Base-by-base conservation (phyloP, 1,139 yeast genomes). In the Kodamaea anthophila region DNA sequence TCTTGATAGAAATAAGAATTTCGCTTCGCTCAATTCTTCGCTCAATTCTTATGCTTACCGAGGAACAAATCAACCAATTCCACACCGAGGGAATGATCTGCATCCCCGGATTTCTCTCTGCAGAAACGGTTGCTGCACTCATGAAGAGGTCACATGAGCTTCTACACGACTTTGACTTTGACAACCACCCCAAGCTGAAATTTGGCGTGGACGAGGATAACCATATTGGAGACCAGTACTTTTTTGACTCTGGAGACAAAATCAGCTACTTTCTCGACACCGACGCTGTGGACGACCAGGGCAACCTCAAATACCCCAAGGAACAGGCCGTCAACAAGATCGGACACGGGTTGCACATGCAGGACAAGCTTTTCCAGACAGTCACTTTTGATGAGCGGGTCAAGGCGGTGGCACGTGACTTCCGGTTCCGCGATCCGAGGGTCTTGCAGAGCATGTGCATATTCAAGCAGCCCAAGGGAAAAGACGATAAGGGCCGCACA, bases 361-460 rank as follows among this genome's bases (percentile, higher is more conserved):
- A 54, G 23, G 76, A 77, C 38, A 55, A 60, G 0, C 48, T 51
- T 9, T 83, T 77, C 42, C 51, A 53, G 12, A 41, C 57, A 6
- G 51, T 75, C 16, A 77, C 93, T 0, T 62, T 77, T 29, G 71
- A 68, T 33, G 57, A 50, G 1, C 64, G 71, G 21, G 70, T 80
- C 9, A 53, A 62, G 24, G 65, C 51, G 0, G 71, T 83, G 25
- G 83, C 81, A 9, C 47, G 51, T 7, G 63, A 70, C 22, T 55
- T 83, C 31, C 63, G 69, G 0, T 77, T 69, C 42, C 42, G 57
- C 24, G 87, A 82, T 35, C 87, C 94, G 0, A 58, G 82, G 18
- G 82, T 84, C 2, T 61, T 83, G 26, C 94, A 83, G 51, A 75
- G 85, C 38, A 83, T 83, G 94, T 60, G 81, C 21, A 80, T 83